Evolutionary conservation across 83 land plant genomes (phyloP), one percentile per base, ranked within the genome.

Genomic region (Isoetes engelmannii): DNA sequence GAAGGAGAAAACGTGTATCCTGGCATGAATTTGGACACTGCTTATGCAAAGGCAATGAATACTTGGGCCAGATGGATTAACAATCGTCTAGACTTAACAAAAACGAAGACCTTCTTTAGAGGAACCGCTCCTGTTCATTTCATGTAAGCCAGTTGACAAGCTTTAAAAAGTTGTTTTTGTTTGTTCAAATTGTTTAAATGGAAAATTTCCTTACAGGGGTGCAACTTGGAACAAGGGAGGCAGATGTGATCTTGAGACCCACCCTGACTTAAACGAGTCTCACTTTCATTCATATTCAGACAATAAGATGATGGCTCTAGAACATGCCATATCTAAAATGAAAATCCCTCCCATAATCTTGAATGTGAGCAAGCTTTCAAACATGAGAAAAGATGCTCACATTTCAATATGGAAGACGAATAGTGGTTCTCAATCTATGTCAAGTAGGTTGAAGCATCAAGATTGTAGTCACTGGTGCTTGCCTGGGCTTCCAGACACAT

Each of bases 181-280:
- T 13, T 64, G 18, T 64, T 21, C 45, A 47, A 9, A 7, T 1
- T 60, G 63, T 51, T 3, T 1, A 51, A 60, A 43, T 15, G 8
- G 45, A n/a, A 64, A 4, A 68, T 9, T 80, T 55, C 5, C 69
- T 57, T 61, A n/a, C 76, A 89, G 94, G 56, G 94, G 97, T 5
- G 97, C 94, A 18, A 84, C 82, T 56, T 92, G 98, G 98, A 87
- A 92, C 58, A 82, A 86, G 4, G 98, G 98, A 7, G 98, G 98
- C 18, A 69, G 63, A 43, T 92, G 98, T 71, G 82, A 89, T 56
- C 65, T 48, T 12, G 95, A 92, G 58, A 78, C 80, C 0, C 81
- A 81, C 20, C 98, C 98, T 89, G 46, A 74, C 72, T 45, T 63
- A 71, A 18, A 42, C 6, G 4, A 54, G 41, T 21, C 20, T 5